A percentile compares a stretch with the other conserved stretches of the same genome.
These are phyloP conservation scores for Pistacia integerrima DNA, from an alignment of 345 rosid genomes.

Conservation along the genomic window DNA sequence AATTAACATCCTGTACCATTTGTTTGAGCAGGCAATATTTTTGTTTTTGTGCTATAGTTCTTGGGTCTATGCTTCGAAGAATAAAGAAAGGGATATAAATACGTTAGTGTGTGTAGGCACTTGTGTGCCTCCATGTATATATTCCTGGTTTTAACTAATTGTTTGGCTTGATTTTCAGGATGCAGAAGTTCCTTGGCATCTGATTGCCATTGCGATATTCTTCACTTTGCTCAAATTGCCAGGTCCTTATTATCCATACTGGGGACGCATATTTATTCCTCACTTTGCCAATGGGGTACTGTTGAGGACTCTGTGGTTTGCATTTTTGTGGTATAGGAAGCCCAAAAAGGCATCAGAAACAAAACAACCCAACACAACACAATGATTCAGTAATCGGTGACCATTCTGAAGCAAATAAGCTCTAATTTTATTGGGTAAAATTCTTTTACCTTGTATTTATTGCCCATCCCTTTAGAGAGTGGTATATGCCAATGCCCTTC, in stretches of 20 bases:
- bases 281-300: constrained; percentile 85
- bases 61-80: neutral
- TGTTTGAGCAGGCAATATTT: neutral
- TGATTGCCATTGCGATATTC: constrained; percentile 57
- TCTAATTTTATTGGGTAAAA: constrained; percentile 24
- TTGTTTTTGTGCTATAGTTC: neutral
- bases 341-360: constrained; percentile 31
- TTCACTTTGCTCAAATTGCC: constrained; percentile 69
- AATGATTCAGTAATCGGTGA: constrained; percentile 18
- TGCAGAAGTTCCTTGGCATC: constrained; percentile 90
- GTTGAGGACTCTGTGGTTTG: constrained; percentile 63
- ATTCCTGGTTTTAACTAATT: neutral
- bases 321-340: constrained; percentile 59
- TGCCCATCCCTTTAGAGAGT: neutral
- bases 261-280: constrained; percentile 84
- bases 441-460: neutral
- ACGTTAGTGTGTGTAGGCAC: neutral
- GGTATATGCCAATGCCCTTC: neutral
- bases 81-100: neutral
- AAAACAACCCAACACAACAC: neutral
- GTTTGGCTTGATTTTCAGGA: constrained; percentile 53
- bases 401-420: constrained; percentile 22
- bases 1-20: neutral
- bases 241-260: constrained; percentile 85
- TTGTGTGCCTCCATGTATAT: neutral